A percentile compares a stretch with the other conserved stretches of the same genome.
Evolutionary conservation across 2,329 filamentous ascomycete genomes (phyloP).

Genomic region (Lachnellula hyalina): DNA sequence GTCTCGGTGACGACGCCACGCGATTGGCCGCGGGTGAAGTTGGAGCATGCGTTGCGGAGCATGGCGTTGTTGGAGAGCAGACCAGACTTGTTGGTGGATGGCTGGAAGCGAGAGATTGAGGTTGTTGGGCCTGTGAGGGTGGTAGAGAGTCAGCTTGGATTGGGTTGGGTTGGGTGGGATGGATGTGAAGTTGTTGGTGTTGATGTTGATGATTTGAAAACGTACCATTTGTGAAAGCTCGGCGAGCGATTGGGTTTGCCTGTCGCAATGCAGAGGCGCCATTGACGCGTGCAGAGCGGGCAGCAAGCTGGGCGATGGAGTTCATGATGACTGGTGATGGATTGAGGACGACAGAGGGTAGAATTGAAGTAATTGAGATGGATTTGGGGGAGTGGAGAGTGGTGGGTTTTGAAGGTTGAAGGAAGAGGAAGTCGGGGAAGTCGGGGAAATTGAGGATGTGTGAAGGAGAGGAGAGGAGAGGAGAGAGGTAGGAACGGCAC

Average conservation of each 20-base stretch:
- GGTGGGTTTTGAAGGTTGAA: too few species aligned
- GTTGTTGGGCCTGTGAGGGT: constrained; percentile 16
- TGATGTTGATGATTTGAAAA: not conserved
- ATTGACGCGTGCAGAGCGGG: constrained; percentile 24
- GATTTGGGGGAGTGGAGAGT: too few species aligned
- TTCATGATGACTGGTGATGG: constrained; percentile 26
- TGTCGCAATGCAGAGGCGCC: constrained; percentile 18
- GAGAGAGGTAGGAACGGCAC: too few species aligned
- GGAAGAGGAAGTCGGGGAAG: too few species aligned
- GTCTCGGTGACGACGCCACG: constrained; percentile 24
- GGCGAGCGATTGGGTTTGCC: constrained; percentile 22
- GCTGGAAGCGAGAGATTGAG: constrained; percentile 24
- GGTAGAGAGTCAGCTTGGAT: constrained; percentile 11
- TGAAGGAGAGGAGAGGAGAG: too few species aligned
- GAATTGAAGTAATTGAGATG: too few species aligned
- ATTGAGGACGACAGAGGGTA: not conserved
- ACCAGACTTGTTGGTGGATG: constrained; percentile 14
- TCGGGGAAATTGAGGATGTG: too few species aligned
- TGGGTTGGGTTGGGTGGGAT: too few species aligned
- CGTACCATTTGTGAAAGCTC: constrained; percentile 25
- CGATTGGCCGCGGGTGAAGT: constrained; percentile 21
- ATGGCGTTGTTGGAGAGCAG: constrained; percentile 22
- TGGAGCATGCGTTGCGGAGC: constrained; percentile 21
- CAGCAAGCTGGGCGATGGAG: constrained; percentile 20
- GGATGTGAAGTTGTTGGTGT: too few species aligned